Evolutionary conservation across 805 yeast genomes (phyloP), one percentile per base, ranked within the genome.

Genomic region (Osmozyma mogii): DNA sequence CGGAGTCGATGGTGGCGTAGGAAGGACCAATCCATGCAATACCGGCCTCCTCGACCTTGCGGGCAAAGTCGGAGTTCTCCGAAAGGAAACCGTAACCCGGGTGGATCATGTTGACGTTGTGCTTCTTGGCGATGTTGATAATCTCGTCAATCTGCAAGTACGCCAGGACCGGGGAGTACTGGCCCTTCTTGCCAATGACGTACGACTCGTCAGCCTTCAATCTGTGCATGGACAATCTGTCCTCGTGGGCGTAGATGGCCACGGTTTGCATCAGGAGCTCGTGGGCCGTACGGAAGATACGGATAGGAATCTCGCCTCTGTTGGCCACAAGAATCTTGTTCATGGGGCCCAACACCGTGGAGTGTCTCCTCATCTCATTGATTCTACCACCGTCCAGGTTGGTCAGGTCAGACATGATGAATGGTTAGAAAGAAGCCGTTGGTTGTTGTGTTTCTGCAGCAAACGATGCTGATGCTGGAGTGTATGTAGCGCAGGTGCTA

Each of bases 1-100:
- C 96, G 11, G 92, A 64, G 47, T 89, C 96, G 47, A 89, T 89
- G 37, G 94, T 92, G 32, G 66, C 65, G 47, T 81, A 75, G 13
- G 87, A 73, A 17, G 98, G 98, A 15, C 98, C 98, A 43, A 89
- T 74, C 97, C 98, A 89, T 30, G 84, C 84, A 50, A 89, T 81
- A 22, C 96, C 97, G 34, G 77, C 78, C 47, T 75, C 89, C 45
- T 75, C 89, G 31, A 89, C 96, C 59, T 87, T 89, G 41, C 75
- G 68, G 28, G 98, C 98, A 55, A 89, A 84, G 52, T 84, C 95
- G 14, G 95, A 73, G 67, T 88, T 88, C 63, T 88, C 95, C 15
- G 89, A 78, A 31, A 84, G 61, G 61, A 84, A 84, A 14, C 95
- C 62, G 43, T 56, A 56, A 17, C 62, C 62, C 9, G 62, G 62